Percentiles rank a stretch among this genome's conserved stretches.
phyloP scores from a whole-genome alignment of 139 green algal genomes.

The Yamagishiella unicocca region DNA sequence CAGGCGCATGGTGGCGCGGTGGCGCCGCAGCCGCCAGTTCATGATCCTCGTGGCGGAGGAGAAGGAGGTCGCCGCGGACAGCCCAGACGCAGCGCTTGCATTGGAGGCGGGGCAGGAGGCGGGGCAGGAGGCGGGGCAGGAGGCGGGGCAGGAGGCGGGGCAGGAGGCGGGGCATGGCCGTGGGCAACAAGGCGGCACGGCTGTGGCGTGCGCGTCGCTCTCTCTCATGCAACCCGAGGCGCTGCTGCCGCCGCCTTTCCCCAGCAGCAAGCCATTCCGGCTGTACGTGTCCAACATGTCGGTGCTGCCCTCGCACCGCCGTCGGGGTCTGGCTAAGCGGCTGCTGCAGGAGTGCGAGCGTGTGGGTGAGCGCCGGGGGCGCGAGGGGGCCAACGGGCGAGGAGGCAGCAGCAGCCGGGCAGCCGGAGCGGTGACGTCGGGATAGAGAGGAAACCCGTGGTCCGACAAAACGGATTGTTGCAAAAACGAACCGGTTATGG shows the following conservation, averaged over 20 bases:
- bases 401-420: too few species aligned
- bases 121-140: neutral
- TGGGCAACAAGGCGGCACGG: too few species aligned
- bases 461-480: too few species aligned
- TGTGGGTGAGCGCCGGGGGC: slow-evolving; percentile 52
- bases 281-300: slow-evolving; percentile 81
- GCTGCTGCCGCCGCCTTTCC: slow-evolving; percentile 79
- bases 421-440: too few species aligned
- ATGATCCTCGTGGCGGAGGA: slow-evolving; percentile 35
- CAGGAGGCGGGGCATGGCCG: neutral
- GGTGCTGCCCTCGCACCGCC: slow-evolving; percentile 57
- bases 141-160: neutral
- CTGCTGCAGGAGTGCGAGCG: slow-evolving; percentile 68
- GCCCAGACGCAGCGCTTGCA: neutral
- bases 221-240: slow-evolving; percentile 67
- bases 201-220: slow-evolving; percentile 44
- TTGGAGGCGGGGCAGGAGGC: neutral
- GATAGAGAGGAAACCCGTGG: too few species aligned
- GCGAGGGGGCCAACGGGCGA: too few species aligned
- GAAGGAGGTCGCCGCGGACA: neutral
- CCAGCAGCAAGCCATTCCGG: slow-evolving; percentile 65
- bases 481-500: too few species aligned
- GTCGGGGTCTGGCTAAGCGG: slow-evolving; percentile 62
- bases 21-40: slow-evolving; percentile 45
- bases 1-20: slow-evolving; percentile 41